phyloP scores from a whole-genome alignment of 169 alveolate genomes.

The Miamiensis avidus region DNA sequence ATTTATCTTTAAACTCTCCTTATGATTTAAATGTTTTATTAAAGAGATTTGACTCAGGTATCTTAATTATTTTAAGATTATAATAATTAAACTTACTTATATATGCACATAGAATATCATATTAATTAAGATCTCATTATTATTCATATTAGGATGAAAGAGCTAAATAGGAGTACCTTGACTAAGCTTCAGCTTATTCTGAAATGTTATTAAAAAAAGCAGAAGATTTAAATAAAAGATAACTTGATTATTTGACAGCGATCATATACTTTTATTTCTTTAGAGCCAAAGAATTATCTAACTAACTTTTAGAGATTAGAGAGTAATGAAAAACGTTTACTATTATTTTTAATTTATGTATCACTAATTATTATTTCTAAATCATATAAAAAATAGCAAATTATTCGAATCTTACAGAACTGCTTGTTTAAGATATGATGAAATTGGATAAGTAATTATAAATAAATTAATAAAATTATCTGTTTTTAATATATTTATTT shows the following conservation, averaged over 20 bases:
- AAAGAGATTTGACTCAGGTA: conserved; percentile 5
- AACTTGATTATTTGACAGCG: conserved; percentile 6
- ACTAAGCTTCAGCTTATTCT: conserved; percentile 17
- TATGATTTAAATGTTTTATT: not conserved
- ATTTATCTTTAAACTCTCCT: conserved; percentile 13
- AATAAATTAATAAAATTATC: not conserved
- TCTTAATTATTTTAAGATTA: too few species aligned
- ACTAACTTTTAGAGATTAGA: conserved; percentile 15
- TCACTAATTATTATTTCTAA: too few species aligned
- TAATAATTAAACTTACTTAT: not conserved
- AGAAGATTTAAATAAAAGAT: conserved; percentile 6
- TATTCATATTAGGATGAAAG: not conserved
- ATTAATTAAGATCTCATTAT: not conserved
- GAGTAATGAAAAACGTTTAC: conserved; percentile 2
- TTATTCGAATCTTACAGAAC: conserved; percentile 68
- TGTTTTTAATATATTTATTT: not conserved
- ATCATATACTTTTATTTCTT: conserved; percentile 16
- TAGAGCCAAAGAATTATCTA: conserved; percentile 8
- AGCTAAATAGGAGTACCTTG: not conserved
- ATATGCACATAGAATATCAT: too few species aligned
- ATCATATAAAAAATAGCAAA: conserved; percentile 3
- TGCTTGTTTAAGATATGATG: conserved; percentile 64
- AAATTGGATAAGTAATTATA: conserved; percentile 36
- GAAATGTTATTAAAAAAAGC: not conserved
- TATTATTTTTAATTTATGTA: too few species aligned